Base-by-base conservation (phyloP, 148 eudicot genomes). In the Polygonum maritimum region DNA sequence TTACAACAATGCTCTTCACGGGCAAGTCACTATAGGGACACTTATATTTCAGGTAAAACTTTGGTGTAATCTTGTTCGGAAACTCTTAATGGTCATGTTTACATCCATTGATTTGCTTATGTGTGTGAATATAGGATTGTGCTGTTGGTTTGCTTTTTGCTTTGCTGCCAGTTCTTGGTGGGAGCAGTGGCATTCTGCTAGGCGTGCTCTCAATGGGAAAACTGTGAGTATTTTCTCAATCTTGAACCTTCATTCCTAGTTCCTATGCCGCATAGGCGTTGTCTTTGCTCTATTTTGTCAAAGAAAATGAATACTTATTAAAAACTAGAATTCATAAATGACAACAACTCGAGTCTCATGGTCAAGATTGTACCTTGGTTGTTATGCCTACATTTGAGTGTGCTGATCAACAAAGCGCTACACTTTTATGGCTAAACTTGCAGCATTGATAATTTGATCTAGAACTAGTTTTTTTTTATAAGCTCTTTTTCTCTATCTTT, bases 71-170 rank as follows among this genome's bases (percentile, higher is more conserved):
- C 75, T 44, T 41, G 57, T 48, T 9, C 74, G 72, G 63, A 76
- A 8, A 38, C 10, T 71, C 44, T 35, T 62, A 31, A 26, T 11
- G 44, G 10, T 16, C 21, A 67, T 14, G 38, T 67, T 16, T 36
- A 36, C 18, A 65, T 39, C 58, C 40, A 52, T 52, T 74, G 62
- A 67, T 81, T 69, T 67, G 79, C 74, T 57, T 35, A 31, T 57
- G 18, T 81, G 78, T 63, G 47, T 60, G 77, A 71, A 82, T 84
- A 83, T 87, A 96, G 99, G 99, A 96, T 79, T 96, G 99, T 84
- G 99, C 99, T 69, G 99, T 96, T 74, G 99, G 99, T 73, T 89
- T 96, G 83, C 82, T 96, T 69, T 96, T 96, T 86, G 99, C 99
- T 74, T 81, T 96, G 88, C 94, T 96, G 71, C 99, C 99, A 52